phyloP scores from a whole-genome alignment of 306 rosid genomes.

The Begonia fuchsioides region DNA sequence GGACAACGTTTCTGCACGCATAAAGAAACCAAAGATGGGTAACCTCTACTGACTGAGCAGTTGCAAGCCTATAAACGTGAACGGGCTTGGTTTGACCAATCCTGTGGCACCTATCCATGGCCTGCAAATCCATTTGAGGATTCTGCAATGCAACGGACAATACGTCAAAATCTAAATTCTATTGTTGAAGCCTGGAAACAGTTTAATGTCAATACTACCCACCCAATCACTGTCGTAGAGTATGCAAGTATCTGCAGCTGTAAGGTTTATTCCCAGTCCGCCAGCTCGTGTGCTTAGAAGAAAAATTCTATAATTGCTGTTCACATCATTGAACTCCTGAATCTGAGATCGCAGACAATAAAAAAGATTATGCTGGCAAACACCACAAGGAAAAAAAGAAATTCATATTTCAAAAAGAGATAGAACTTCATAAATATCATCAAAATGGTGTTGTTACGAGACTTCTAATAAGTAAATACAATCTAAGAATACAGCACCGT shows the following conservation, averaged over 20 bases:
- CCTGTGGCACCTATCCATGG: slow-evolving; percentile 98
- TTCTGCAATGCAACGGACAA: slow-evolving; percentile 32
- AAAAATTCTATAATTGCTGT: slow-evolving; percentile 52
- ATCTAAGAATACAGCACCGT: no score
- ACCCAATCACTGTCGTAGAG: slow-evolving; percentile 99
- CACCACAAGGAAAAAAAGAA: no score
- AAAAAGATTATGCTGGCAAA: no score
- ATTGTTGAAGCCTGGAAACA: not conserved
- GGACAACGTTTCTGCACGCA: not conserved
- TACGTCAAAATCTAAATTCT: not conserved
- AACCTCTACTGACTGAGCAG: slow-evolving; percentile 94
- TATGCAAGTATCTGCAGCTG: slow-evolving; percentile 95
- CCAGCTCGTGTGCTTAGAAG: slow-evolving; percentile 96
- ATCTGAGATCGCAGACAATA: slow-evolving; percentile 26
- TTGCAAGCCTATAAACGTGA: slow-evolving; percentile 90
- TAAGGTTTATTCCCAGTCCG: slow-evolving; percentile 93
- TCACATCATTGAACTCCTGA: slow-evolving; percentile 48
- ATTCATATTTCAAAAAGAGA: no score
- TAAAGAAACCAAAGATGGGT: not conserved
- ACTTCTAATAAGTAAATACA: not conserved
- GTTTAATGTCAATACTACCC: slow-evolving; percentile 38
- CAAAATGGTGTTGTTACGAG: no score
- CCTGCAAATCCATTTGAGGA: slow-evolving; percentile 97
- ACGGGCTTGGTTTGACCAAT: slow-evolving; percentile 96
- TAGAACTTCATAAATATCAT: no score